Base-by-base conservation (phyloP, 805 yeast species). In the Yarrowia osloensis region DNA sequence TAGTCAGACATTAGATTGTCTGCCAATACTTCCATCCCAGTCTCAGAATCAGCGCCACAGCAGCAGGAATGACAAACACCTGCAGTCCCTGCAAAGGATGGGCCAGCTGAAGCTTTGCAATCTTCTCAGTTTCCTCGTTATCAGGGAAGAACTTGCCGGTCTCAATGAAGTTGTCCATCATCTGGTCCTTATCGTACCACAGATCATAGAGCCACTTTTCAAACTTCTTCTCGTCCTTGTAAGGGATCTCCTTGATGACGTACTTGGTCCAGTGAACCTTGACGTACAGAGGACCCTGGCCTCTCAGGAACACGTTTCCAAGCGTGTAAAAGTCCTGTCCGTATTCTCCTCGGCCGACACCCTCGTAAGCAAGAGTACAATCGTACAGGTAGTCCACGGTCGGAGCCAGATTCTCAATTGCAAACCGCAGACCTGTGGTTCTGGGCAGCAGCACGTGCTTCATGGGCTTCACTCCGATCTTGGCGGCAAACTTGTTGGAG, bases 261-360 rank as follows among this genome's bases (percentile, higher is more conserved):
- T 84, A 82, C 13, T 86, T 83, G 69, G 88, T 83, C 68, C 92
- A 79, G 75, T 89, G 85, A 69, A 90, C 83, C 72, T 85, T 85
- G 8, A 92, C 86, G 7, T 78, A 70, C 50, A 81, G 77, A 0
- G 99, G 98, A 28, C 91, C 89, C 67, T 82, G 78, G 1, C 97
- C 97, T 62, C 81, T 78, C 8, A 91, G 73, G 73, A 87, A 91
- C 44, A 88, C 84, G 33, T 82, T 80, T 66, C 81, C 80, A 66
- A 95, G 79, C 1, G 91, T 85, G 76, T 84, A 95, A 37, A 82
- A 81, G 70, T 87, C 88, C 75, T 95, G 97, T 1, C 97, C 97
- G 73, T 83, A 88, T 68, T 86, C 87, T 39, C 73, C 77, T n/a
- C 72, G 73, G 15, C 78, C 77, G 3, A 90, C 86, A 13, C 92